A percentile compares a stretch with the other conserved stretches of the same genome.
phyloP scores from a whole-genome alignment of 1,284 basidiomycete species.

The Trichosporon coremiiforme region DNA sequence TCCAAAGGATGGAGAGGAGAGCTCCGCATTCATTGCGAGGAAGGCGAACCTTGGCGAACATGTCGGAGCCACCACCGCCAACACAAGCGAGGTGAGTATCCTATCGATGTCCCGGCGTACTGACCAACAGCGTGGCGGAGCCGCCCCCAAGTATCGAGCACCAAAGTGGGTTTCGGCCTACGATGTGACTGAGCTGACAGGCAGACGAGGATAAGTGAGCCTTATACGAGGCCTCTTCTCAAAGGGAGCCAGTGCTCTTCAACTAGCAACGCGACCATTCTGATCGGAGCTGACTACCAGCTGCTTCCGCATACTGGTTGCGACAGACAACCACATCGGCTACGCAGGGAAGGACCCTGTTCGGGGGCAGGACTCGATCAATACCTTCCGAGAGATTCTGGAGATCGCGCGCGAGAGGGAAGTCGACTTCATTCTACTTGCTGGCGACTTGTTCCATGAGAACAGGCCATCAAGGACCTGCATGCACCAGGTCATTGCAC shows the following conservation, averaged over 20 bases:
- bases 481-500: constrained; percentile 81
- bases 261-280: no score
- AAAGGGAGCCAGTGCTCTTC: no score
- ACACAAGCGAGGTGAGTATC: constrained; percentile 1
- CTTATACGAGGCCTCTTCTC: background rate
- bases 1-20: background rate
- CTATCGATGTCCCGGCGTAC: background rate
- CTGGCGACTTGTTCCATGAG: constrained; percentile 96
- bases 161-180: constrained; percentile 11
- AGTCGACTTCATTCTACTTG: constrained; percentile 90
- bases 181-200: constrained; percentile 4
- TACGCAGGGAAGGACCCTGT: constrained; percentile 94
- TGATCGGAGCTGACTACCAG: constrained; percentile 32
- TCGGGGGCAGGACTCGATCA: constrained; percentile 90
- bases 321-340: constrained; percentile 95
- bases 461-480: constrained; percentile 91
- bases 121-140: constrained; percentile 24
- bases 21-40: background rate
- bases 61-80: constrained; percentile 9
- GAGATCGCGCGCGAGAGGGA: constrained; percentile 85
- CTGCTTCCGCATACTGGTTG: constrained; percentile 76
- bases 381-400: constrained; percentile 91
- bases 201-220: constrained; percentile 24
- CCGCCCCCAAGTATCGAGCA: constrained; percentile 42
- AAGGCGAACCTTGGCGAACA: background rate